Conservation (phyloP, 768 basidiomycete species). For the Suillus subaureus region DNA sequence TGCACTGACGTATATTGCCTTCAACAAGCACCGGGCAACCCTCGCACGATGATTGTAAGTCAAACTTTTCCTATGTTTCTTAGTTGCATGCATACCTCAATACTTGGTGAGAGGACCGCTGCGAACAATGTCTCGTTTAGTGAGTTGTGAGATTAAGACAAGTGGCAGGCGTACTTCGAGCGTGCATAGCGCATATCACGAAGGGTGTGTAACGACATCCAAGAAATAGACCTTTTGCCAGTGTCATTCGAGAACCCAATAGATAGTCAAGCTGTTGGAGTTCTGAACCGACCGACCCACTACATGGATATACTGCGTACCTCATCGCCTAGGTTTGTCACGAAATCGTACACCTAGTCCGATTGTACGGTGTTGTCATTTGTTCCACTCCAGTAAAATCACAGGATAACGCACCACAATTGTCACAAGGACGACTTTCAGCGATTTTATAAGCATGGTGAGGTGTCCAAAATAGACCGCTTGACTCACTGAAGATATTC, state of each 20-base stretch:
- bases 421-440: not conserved
- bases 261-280: not conserved
- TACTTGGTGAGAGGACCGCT: not conserved
- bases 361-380: not conserved
- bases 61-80: not conserved
- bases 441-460: not conserved
- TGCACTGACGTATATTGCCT: not conserved
- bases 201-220: slow-evolving; percentile 3
- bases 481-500: not conserved
- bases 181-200: not conserved
- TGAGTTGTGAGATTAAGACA: not conserved
- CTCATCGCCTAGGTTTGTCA: not conserved
- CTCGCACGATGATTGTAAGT: not conserved
- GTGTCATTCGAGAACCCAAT: not conserved
- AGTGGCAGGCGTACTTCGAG: not conserved
- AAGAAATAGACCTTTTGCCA: slow-evolving; percentile 1
- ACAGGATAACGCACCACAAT: not conserved
- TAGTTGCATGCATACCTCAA: not conserved
- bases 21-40: not conserved
- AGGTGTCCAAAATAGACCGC: not conserved
- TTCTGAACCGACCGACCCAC: not conserved
- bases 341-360: not conserved
- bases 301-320: not conserved
- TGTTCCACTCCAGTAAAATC: not conserved
- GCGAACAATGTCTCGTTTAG: not conserved